Evolutionary conservation across 345 rosid species (phyloP), one percentile per base, ranked within the genome.

Genomic region (Arabis hirsuta): DNA sequence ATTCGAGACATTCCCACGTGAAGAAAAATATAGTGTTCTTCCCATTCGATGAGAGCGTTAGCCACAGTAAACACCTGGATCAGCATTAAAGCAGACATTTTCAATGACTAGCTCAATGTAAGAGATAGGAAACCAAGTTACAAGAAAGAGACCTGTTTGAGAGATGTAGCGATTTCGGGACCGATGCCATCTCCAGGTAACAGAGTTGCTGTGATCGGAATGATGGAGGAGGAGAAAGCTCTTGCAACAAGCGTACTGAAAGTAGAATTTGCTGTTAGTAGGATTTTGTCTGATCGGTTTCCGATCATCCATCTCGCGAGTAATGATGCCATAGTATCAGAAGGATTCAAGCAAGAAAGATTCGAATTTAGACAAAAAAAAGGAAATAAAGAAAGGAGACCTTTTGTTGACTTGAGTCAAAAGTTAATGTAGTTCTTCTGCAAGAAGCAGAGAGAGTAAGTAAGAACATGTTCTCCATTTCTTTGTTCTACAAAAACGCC

Each of bases 171-270:
- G 76, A 91, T 91, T 84, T 91, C 96, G 46, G 90, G 92, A 68
- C 97, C 96, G 71, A 90, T 86, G 54, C 91, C 97, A 38, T 87
- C 91, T 50, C 93, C 96, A 57, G 96, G 93, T 51, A 91, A 89
- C 68, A 89, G 91, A 64, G 93, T 86, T 76, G 87, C 91, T 1
- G 60, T 71, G 73, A 91, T 91, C 52, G 85, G 80, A 56, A 78
- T 56, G 32, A 73, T 2, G 46, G 80, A 73, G 10, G 84, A 79
- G 12, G 76, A 86, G 77, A 81, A 85, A 73, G 80, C 74, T 67
- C 86, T 78, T 6, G 79, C 78, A 2, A 51, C 29, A 5, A 42
- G 16, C 4, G 57, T 60, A 64, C 12, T 8, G 19, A 71, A 65
- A 32, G 50, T 58, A 9, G 78, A 60, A n/a, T 27, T 57, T 7